These are phyloP conservation scores for Kwoniella sp. DNA, from an alignment of 768 basidiomycete genomes.

Conservation along the genomic window DNA sequence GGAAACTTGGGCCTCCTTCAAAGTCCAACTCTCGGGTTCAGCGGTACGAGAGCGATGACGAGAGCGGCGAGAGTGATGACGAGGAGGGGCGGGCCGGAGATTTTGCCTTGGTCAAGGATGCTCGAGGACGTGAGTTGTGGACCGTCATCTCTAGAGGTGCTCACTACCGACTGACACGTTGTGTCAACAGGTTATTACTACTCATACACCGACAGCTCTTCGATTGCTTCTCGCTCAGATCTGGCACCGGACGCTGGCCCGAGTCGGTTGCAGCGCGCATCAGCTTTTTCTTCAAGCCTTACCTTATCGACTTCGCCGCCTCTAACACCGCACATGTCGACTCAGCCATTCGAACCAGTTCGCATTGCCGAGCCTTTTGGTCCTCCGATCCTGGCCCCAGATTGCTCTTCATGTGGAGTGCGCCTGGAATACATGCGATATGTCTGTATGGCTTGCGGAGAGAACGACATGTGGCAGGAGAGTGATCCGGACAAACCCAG, in stretches of 20 bases:
- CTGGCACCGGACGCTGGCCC: conserved; percentile 6
- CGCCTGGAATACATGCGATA: conserved; percentile 81
- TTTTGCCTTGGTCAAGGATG: conserved; percentile 45
- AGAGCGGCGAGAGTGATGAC: conserved; percentile 41
- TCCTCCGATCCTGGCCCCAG: conserved; percentile 61
- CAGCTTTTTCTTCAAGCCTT: neutral
- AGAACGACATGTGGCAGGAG: conserved; percentile 60
- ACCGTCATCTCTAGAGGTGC: neutral
- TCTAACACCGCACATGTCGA: conserved; percentile 2
- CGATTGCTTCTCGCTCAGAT: conserved; percentile 13
- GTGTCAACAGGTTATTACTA: conserved; percentile 49
- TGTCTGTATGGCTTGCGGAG: conserved; percentile 84
- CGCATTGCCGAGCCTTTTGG: conserved; percentile 58
- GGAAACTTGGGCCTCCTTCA: conserved; percentile 51
- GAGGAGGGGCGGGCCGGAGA: conserved; percentile 42
- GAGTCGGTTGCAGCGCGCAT: conserved; percentile 8
- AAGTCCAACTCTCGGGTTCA: neutral
- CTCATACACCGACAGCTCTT: conserved; percentile 45
- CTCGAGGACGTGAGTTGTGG: conserved; percentile 48
- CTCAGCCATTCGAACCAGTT: conserved; percentile 20
- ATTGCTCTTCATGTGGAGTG: conserved; percentile 79
- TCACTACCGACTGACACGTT: neutral
- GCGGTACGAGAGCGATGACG: conserved; percentile 37
- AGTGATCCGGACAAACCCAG: conserved; percentile 28
- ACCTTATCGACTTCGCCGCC: conserved; percentile 19